These are phyloP conservation scores for Rhizopogon sp. DNA, from an alignment of 768 basidiomycete species.

Conservation along the genomic window DNA sequence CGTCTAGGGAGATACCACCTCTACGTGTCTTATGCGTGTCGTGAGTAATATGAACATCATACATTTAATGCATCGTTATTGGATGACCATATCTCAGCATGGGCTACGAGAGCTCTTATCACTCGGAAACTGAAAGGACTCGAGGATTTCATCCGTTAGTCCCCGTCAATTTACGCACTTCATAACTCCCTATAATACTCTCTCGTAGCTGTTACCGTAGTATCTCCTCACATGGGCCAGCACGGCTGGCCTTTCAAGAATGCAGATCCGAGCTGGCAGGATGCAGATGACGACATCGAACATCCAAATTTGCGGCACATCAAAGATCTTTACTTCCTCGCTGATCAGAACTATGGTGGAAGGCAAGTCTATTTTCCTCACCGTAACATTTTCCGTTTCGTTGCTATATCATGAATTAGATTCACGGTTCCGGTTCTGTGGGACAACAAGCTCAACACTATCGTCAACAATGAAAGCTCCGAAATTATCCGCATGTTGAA, in stretches of 20 bases:
- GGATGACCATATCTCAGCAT: conserved; percentile 43
- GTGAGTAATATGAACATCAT: conserved; percentile 35
- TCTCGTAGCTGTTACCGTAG: conserved; percentile 62
- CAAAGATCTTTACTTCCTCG: conserved; percentile 81
- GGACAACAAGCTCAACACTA: conserved; percentile 83
- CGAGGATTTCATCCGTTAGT: conserved; percentile 75
- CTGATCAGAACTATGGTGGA: conserved; percentile 65
- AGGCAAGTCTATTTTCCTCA: conserved; percentile 37
- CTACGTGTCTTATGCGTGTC: conserved; percentile 85
- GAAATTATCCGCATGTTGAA: conserved; percentile 97
- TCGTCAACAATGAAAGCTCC: conserved; percentile 94
- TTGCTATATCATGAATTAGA: conserved; percentile 25
- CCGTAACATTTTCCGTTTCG: neutral
- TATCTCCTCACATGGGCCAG: conserved; percentile 82
- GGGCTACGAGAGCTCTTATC: conserved; percentile 92
- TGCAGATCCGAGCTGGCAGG: conserved; percentile 56
- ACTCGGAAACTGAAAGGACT: conserved; percentile 89
- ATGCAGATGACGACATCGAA: conserved; percentile 70
- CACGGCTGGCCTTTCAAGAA: conserved; percentile 86
- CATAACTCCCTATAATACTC: neutral
- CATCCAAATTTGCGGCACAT: conserved; percentile 58
- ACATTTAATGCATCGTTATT: neutral
- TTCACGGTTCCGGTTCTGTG: conserved; percentile 90
- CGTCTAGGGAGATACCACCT: conserved; percentile 80
- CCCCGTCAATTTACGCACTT: neutral